Base-by-base conservation (phyloP, 2,329 filamentous ascomycete genomes). In the Biscogniauxia marginata region DNA sequence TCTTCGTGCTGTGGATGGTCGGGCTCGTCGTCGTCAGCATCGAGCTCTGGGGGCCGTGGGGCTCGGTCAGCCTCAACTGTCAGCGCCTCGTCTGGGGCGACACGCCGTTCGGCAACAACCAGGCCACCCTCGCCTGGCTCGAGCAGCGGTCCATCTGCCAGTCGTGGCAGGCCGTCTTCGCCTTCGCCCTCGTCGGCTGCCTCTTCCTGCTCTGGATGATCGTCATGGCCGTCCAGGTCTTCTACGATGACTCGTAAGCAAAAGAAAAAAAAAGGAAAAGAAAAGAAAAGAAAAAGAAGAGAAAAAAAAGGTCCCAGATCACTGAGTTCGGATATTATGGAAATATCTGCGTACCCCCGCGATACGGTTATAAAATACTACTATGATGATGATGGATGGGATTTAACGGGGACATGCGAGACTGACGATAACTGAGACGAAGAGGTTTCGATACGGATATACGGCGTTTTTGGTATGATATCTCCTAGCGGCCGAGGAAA, bases 201-300 rank as follows among this genome's bases (percentile, higher is more conserved):
- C 72, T 86, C 1, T 87, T 87, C 61, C 69, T 87, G 56, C 67
- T 88, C n/a, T 88, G 85, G 85, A 83, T 87, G 65, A 86, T 87
- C 77, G 75, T 87, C 59, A 87, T 88, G 80, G 81, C 84, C 9
- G 84, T 85, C 63, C 84, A 86, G 60, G 85, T 88, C 8, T 88
- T 84, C 74, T 79, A 68, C 30, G 66, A 67, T 23, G 63, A 63
- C 19, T 54, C 55, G 3, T 65, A 52, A 52, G 11, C 8, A 46
- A 46, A 46, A 3, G 7, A 39, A 9, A 46, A 44, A n/a, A 45
- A 49, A 21, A 45, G 2, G 8, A 45, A 21, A 18, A 18, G 8
- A 45, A 7, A 5, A 18, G n/a, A 21, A 46, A 9, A 4, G 18
- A n/a, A 11, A 7, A 46, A 21, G 11, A 46, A 3, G 30, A 6